Evolutionary conservation across 495 filamentous ascomycete species (phyloP), one percentile per base, ranked within the genome.

Genomic region (Hyaloscypha bicolor): DNA sequence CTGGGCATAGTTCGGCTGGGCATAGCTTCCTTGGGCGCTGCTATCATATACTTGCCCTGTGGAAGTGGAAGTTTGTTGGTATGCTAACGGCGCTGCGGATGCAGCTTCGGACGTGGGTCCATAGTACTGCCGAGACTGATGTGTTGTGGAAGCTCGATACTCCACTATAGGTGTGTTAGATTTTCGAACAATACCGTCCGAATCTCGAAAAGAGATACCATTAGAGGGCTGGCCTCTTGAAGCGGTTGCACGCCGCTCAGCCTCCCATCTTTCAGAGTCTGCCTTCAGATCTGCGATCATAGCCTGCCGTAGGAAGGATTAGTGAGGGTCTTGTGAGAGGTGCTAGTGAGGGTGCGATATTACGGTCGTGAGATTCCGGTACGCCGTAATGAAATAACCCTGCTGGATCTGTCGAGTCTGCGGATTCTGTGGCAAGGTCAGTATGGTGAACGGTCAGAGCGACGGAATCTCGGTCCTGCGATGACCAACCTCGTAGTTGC

Each of bases 211-310:
- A 77, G 82, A 78, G 73, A 78, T 87, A 87, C 85, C 86, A 86
- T 84, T 80, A 74, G 77, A 73, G 71, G 80, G 76, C 67, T 78
- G 81, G 71, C 76, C 78, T 68, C 78, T 79, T 67, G 80, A 76
- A 63, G 77, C 76, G 48, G 83, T 63, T 42, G 70, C 83, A 78
- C 80, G 82, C 74, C 78, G 86, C 82, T 93, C 91, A 73, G 86
- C 83, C 76, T 90, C 87, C 92, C 91, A 96, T 74, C 90, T 86
- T 73, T 82, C 82, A 30, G 93, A 94, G 78, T 95, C 92, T 75
- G 85, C 82, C 76, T 92, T 93, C 66, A 96, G 78, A 81, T 96
- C 93, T 79, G 88, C 83, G 73, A 94, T 93, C 92, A 94, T 94
- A 76, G 91, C 90, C 92, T 96, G 48, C 39, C 33, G 12, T 1